Evolutionary conservation across 2,329 filamentous ascomycete species (phyloP).

Genomic region (Stagonosporopsis vannaccii): DNA sequence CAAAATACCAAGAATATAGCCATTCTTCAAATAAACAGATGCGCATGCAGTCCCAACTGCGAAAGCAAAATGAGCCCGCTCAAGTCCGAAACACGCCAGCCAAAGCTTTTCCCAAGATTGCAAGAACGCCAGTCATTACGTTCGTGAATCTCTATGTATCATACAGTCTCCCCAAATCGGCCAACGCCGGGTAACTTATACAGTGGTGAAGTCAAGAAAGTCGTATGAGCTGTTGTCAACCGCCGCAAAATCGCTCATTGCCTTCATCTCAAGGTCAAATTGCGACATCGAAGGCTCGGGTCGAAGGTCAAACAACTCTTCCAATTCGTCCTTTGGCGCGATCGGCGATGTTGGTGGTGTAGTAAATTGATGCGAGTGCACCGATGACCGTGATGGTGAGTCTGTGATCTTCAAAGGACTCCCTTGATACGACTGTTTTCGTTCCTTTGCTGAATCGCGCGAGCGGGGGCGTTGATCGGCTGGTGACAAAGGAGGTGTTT

Average conservation of each 20-base stretch:
- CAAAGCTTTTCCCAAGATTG: slow-evolving; percentile 10
- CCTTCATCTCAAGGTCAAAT: slow-evolving; percentile 50
- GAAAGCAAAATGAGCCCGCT: slow-evolving; percentile 17
- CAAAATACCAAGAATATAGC: slow-evolving; percentile 9
- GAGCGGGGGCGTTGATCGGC: slow-evolving; percentile 39
- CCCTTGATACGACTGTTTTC: slow-evolving; percentile 27
- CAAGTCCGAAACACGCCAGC: slow-evolving; percentile 12
- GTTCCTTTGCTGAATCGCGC: slow-evolving; percentile 30
- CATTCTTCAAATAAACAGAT: slow-evolving; percentile 17
- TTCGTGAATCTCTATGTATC: slow-evolving; percentile 37
- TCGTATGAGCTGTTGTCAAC: slow-evolving; percentile 42
- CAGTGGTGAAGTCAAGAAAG: slow-evolving; percentile 44
- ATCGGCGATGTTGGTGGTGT: slow-evolving; percentile 49
- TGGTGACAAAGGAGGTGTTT: slow-evolving; percentile 50
- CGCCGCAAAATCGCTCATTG: slow-evolving; percentile 45
- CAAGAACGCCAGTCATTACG: slow-evolving; percentile 37
- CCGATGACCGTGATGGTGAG: slow-evolving; percentile 43
- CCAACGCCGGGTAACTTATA: slow-evolving; percentile 22
- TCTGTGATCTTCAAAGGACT: slow-evolving; percentile 40
- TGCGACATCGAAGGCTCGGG: slow-evolving; percentile 45
- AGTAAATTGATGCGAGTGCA: slow-evolving; percentile 47
- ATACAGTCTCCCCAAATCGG: slow-evolving; percentile 33
- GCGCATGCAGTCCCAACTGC: slow-evolving; percentile 15
- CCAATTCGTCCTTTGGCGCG: slow-evolving; percentile 43
- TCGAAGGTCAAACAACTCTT: slow-evolving; percentile 44